phyloP scores from a whole-genome alignment of 371 early-diverging fungal genomes.

The Chytridium lagenaria region DNA sequence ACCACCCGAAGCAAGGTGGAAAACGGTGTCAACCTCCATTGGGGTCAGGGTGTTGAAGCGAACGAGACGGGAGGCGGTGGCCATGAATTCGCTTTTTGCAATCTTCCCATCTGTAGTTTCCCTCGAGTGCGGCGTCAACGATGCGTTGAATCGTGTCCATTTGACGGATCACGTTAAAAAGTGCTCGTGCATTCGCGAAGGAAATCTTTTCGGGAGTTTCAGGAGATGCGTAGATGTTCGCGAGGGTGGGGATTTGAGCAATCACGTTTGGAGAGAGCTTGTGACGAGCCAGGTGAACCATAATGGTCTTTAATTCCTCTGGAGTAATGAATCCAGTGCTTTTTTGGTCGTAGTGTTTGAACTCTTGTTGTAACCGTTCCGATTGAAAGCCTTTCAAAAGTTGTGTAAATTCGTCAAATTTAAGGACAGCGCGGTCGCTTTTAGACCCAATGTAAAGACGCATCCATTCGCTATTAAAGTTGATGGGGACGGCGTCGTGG shows the following conservation, averaged over 20 bases:
- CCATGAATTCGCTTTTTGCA: conserved; percentile 68
- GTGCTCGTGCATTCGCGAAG: conserved; percentile 70
- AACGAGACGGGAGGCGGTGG: conserved; percentile 63
- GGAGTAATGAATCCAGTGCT: conserved; percentile 71
- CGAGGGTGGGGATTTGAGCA: conserved; percentile 57
- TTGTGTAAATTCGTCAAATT: conserved; percentile 82
- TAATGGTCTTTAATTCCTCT: conserved; percentile 70
- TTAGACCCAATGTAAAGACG: conserved; percentile 68
- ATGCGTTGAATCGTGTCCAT: conserved; percentile 76
- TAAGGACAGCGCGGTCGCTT: conserved; percentile 61
- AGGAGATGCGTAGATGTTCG: conserved; percentile 12
- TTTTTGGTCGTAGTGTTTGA: conserved; percentile 73
- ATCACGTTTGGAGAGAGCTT: conserved; percentile 74
- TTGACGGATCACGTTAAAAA: conserved; percentile 73
- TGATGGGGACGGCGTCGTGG: conserved; percentile 68
- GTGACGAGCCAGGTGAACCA: conserved; percentile 70
- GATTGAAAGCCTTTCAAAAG: conserved; percentile 78
- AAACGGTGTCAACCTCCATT: conserved; percentile 83
- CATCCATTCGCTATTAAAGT: conserved; percentile 77
- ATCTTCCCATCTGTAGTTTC: conserved; percentile 62
- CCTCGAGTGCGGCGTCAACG: conserved; percentile 62
- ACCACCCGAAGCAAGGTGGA: conserved; percentile 71
- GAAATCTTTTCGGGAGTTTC: conserved; percentile 22
- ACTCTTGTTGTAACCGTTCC: conserved; percentile 81
- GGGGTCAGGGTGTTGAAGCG: conserved; percentile 78